Conservation (phyloP, 805 yeast genomes). For the Monosporozyma siamensis region DNA sequence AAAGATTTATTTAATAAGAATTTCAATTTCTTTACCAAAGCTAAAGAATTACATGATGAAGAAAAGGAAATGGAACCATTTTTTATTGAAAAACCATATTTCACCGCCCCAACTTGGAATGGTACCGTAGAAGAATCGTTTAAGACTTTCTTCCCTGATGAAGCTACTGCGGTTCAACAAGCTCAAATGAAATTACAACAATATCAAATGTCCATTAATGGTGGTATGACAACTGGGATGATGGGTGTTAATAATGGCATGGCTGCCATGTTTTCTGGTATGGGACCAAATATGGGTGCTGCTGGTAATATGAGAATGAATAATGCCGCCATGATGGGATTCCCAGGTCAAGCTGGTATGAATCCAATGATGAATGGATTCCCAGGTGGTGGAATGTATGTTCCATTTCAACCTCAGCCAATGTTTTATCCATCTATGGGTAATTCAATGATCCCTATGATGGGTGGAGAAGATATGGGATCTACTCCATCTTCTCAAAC, state of each 20-base stretch:
- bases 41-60: conserved; percentile 31
- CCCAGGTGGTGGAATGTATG: conserved; percentile 22
- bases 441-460: conserved; percentile 25
- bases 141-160: conserved; percentile 41
- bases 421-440: conserved; percentile 26
- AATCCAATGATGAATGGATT: conserved; percentile 23
- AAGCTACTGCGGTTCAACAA: conserved; percentile 22
- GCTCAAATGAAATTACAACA: conserved; percentile 26
- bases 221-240: conserved; percentile 8
- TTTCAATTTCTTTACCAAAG: conserved; percentile 46
- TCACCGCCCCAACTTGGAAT: conserved; percentile 73
- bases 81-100: conserved; percentile 52
- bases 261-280: conserved; percentile 11
- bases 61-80: conserved; percentile 29
- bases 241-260: conserved; percentile 1
- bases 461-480: conserved; percentile 16
- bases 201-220: conserved; percentile 23
- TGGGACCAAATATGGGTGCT: conserved; percentile 22
- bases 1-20: conserved; percentile 32
- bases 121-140: conserved; percentile 49
- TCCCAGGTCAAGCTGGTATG: conserved; percentile 9
- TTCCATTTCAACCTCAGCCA: conserved; percentile 31
- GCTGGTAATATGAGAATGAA: conserved; percentile 1
- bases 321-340: conserved; percentile 13
- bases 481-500: conserved; percentile 19